These are phyloP conservation scores for Saccharomyces hybrid DNA, from an alignment of 1,139 yeast species.

Conservation along the genomic window DNA sequence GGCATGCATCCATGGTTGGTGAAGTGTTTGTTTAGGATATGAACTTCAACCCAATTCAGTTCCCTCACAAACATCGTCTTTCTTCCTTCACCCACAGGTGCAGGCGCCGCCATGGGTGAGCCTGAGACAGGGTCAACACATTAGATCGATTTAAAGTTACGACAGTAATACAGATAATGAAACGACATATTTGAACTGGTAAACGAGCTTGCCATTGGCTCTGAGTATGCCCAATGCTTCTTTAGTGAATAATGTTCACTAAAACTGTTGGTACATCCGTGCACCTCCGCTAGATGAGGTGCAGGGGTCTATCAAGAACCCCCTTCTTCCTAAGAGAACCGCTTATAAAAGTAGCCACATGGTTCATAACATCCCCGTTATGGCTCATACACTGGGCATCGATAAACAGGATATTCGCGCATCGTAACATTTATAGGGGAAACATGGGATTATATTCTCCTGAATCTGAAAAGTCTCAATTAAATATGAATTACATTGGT, in stretches of 20 bases:
- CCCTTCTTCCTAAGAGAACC: background rate
- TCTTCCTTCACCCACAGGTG: background rate
- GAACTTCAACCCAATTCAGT: background rate
- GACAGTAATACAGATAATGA: background rate
- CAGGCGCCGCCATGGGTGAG: background rate
- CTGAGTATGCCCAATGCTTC: background rate
- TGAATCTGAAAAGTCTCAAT: slow-evolving; percentile 26
- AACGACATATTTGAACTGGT: background rate
- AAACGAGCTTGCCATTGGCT: background rate
- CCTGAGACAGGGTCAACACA: background rate
- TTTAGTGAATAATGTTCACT: background rate
- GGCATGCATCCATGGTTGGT: background rate
- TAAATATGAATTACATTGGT: slow-evolving; percentile 9
- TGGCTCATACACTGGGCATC: background rate
- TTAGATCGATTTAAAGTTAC: background rate
- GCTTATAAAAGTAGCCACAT: background rate
- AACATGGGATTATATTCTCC: slow-evolving; percentile 26
- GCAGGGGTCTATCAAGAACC: slow-evolving; percentile 1
- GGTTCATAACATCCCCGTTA: background rate
- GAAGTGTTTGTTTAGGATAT: background rate
- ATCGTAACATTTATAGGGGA: background rate
- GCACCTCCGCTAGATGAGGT: background rate
- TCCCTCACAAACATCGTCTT: background rate
- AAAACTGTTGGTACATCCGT: background rate
- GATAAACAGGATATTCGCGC: background rate